Conservation (phyloP, 2,329 filamentous ascomycete species). For the Xylaria sp. region DNA sequence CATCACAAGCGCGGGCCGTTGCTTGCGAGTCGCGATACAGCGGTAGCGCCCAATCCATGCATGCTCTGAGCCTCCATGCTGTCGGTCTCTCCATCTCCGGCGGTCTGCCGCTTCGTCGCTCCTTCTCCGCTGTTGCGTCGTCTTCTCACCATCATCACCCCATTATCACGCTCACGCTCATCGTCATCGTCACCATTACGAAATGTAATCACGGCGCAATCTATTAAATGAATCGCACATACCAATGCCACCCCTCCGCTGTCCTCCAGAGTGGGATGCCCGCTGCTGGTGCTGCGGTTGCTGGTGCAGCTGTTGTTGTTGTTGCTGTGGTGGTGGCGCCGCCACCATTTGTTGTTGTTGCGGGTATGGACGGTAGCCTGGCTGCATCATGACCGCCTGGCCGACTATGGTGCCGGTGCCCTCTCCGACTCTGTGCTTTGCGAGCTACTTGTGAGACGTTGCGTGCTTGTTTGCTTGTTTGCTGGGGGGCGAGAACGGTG, state of each 20-base stretch:
- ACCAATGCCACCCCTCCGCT: slow-evolving; percentile 66
- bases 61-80: too few species aligned
- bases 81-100: neutral
- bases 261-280: slow-evolving; percentile 60
- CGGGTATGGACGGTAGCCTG: slow-evolving; percentile 63
- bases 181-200: slow-evolving; percentile 21
- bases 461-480: slow-evolving; percentile 18
- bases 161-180: slow-evolving; percentile 2
- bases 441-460: slow-evolving; percentile 37
- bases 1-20: slow-evolving; percentile 32
- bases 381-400: slow-evolving; percentile 59
- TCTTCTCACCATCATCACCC: neutral
- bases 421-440: slow-evolving; percentile 21
- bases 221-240: slow-evolving; percentile 44
- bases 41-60: slow-evolving; percentile 23
- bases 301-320: slow-evolving; percentile 58
- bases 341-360: slow-evolving; percentile 55
- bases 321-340: slow-evolving; percentile 49
- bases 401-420: slow-evolving; percentile 24
- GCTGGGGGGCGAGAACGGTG: slow-evolving; percentile 30
- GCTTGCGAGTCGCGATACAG: slow-evolving; percentile 36
- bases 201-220: slow-evolving; percentile 24
- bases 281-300: slow-evolving; percentile 55
- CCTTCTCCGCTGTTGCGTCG: neutral
- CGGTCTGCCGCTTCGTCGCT: neutral